phyloP scores from a whole-genome alignment of 768 basidiomycete species.

The Russula vinacea region DNA sequence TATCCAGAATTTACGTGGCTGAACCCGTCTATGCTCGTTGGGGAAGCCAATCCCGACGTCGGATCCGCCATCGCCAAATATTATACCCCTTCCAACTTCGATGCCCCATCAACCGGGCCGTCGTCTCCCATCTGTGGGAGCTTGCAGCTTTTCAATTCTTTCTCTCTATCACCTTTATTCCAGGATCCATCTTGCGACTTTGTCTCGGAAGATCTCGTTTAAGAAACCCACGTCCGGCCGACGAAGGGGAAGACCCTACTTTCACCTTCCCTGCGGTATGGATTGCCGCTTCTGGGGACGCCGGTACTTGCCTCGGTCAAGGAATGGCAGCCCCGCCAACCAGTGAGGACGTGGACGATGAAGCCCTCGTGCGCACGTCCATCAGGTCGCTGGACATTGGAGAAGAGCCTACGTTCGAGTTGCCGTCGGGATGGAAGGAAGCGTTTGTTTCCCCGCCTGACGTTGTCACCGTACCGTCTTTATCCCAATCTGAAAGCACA shows the following conservation, averaged over 20 bases:
- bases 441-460: not conserved
- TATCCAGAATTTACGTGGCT: conserved; percentile 21
- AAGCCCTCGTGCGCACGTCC: conserved; percentile 18
- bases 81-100: not conserved
- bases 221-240: not conserved
- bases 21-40: conserved; percentile 10
- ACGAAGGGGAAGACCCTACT: conserved; percentile 6
- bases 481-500: not conserved
- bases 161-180: conserved; percentile 3
- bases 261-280: conserved; percentile 1
- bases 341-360: conserved; percentile 16
- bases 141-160: conserved; percentile 7
- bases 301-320: conserved; percentile 4
- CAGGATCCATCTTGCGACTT: not conserved
- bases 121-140: conserved; percentile 8
- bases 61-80: not conserved
- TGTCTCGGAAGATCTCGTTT: not conserved
- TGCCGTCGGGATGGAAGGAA: conserved; percentile 21
- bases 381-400: conserved; percentile 23
- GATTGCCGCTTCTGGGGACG: conserved; percentile 4
- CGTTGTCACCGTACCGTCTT: not conserved
- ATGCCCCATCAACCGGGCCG: not conserved
- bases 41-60: not conserved
- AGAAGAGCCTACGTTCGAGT: conserved; percentile 19
- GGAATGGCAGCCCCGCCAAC: not conserved